Evolutionary conservation across 2,329 filamentous ascomycete genomes (phyloP).

Genomic region (Leptographium procerum): DNA sequence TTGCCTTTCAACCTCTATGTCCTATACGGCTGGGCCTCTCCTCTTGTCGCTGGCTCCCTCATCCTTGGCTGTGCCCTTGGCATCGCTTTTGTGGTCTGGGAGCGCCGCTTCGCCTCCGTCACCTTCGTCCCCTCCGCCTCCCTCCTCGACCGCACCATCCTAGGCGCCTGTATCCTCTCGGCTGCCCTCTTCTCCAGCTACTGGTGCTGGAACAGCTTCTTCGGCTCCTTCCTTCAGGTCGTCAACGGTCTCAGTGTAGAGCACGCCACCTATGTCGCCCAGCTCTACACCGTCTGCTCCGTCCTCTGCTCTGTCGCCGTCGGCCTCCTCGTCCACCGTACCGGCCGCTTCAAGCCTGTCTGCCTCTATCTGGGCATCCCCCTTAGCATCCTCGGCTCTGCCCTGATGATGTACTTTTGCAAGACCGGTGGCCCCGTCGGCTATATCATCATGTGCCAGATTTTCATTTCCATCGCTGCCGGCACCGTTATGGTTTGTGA

Average conservation of each 20-base stretch:
- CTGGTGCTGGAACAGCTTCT: slow-evolving; percentile 13
- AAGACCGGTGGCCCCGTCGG: slow-evolving; percentile 32
- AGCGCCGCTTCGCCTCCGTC: slow-evolving; percentile 23
- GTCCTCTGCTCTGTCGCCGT: slow-evolving; percentile 33
- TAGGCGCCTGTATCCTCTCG: slow-evolving; percentile 13
- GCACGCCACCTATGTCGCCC: slow-evolving; percentile 11
- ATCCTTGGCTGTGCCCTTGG: slow-evolving; percentile 25
- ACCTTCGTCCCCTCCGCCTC: slow-evolving; percentile 29
- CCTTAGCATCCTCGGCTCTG: slow-evolving; percentile 38
- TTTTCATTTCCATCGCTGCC: slow-evolving; percentile 40
- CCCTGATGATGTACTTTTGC: slow-evolving; percentile 45
- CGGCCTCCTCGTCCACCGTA: slow-evolving; percentile 33
- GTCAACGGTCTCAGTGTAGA: slow-evolving; percentile 11
- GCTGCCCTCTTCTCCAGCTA: slow-evolving; percentile 9
- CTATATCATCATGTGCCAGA: slow-evolving; percentile 45
- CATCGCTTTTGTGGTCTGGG: slow-evolving; percentile 24
- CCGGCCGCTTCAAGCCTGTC: slow-evolving; percentile 36
- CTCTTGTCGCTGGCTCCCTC: slow-evolving; percentile 29
- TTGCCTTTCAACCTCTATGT: slow-evolving; percentile 51
- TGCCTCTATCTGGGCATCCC: slow-evolving; percentile 34
- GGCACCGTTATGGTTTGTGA: slow-evolving; percentile 47
- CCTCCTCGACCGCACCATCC: slow-evolving; percentile 33
- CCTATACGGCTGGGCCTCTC: slow-evolving; percentile 32
- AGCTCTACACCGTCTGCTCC: slow-evolving; percentile 9
- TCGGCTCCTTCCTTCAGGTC: slow-evolving; percentile 13